A percentile compares a stretch with the other conserved stretches of the same genome.
Evolutionary conservation across 2,329 filamentous ascomycete genomes (phyloP).

Genomic region (Pseudopithomyces chartarum): DNA sequence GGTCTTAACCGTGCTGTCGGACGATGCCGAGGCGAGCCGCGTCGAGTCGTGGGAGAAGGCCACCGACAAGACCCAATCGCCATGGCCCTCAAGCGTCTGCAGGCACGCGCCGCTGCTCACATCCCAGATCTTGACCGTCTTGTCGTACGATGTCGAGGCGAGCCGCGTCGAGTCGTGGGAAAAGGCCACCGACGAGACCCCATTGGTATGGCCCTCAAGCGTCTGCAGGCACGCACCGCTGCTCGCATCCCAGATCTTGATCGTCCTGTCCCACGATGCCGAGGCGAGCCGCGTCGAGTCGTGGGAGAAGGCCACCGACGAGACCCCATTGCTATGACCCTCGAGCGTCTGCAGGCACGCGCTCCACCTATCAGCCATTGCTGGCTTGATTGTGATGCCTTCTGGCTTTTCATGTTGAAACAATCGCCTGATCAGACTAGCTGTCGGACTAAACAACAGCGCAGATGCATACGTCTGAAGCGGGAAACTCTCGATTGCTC

Average conservation of each 20-base stretch:
- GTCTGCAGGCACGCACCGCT: conserved; percentile 46
- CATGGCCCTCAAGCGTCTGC: too few relatives aligned
- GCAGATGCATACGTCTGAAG: background rate
- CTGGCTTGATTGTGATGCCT: background rate
- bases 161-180: conserved; percentile 57
- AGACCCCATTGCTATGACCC: background rate
- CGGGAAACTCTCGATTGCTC: background rate
- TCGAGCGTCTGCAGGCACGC: too few relatives aligned
- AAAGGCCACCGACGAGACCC: background rate
- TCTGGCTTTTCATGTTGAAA: background rate
- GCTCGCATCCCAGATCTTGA: conserved; percentile 82
- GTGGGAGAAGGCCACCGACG: background rate
- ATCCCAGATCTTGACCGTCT: conserved; percentile 95
- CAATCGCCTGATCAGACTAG: background rate
- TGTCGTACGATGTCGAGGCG: conserved; percentile 88
- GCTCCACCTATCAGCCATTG: too few relatives aligned
- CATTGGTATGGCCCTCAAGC: background rate
- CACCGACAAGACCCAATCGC: too few relatives aligned
- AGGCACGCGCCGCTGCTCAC: conserved; percentile 47
- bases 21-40: background rate
- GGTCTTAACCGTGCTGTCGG: background rate
- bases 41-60: too few relatives aligned
- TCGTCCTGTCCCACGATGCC: conserved; percentile 88
- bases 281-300: conserved; percentile 70
- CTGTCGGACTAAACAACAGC: background rate